Percentiles rank a stretch among this genome's conserved stretches.
Conservation (phyloP, 805 yeast species). For the Yamadazyma kitorensis region DNA sequence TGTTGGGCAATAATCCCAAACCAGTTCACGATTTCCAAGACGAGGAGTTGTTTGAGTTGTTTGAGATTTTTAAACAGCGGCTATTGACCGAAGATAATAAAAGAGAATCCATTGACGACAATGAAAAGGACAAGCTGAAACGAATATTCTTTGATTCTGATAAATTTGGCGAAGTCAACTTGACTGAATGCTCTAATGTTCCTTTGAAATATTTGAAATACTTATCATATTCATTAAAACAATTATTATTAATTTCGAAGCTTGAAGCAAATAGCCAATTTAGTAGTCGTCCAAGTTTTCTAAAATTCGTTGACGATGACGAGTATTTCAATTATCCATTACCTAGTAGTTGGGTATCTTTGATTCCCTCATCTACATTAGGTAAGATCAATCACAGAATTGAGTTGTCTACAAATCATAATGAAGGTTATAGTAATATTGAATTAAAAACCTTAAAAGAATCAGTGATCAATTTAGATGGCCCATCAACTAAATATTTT, state of each 20-base stretch:
- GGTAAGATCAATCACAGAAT: constrained; percentile 20
- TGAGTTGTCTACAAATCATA: constrained; percentile 24
- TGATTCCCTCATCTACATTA: constrained; percentile 25
- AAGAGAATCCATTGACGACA: not conserved
- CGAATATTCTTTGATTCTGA: constrained; percentile 5
- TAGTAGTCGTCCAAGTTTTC: constrained; percentile 22
- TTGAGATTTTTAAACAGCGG: constrained; percentile 28
- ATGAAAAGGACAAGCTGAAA: not conserved
- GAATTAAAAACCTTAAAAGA: constrained; percentile 14
- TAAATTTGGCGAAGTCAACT: constrained; percentile 18
- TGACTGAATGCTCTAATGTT: constrained; percentile 1
- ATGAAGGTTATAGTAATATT: constrained; percentile 29
- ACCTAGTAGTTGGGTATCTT: constrained; percentile 40
- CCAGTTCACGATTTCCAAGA: constrained; percentile 20
- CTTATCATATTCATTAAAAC: constrained; percentile 20
- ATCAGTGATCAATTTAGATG: not conserved
- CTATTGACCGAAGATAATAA: constrained; percentile 16
- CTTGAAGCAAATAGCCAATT: constrained; percentile 20
- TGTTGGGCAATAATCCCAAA: constrained; percentile 32
- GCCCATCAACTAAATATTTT: constrained; percentile 17
- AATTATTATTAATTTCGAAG: constrained; percentile 20
- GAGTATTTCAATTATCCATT: constrained; percentile 27
- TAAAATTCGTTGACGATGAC: constrained; percentile 17
- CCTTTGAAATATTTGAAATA: constrained; percentile 22
- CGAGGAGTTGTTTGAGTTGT: constrained; percentile 29